phyloP scores from a whole-genome alignment of 2,329 filamentous ascomycete genomes.

The Xylaria sp. region DNA sequence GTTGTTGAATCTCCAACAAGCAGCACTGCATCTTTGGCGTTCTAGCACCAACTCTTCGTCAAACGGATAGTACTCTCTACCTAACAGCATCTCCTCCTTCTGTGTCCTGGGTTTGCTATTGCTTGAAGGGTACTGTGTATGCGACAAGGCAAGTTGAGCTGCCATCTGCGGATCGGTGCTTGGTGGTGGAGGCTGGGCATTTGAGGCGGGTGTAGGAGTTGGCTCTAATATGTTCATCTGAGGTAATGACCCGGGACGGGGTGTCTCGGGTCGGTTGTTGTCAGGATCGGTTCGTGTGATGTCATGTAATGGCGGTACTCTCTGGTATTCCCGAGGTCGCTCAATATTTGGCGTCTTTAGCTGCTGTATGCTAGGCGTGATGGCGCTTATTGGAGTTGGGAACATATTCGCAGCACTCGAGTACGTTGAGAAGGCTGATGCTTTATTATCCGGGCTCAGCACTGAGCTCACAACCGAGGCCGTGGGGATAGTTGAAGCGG shows the following conservation, averaged over 20 bases:
- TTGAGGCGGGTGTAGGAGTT: slow-evolving; percentile 61
- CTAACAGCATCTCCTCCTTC: slow-evolving; percentile 89
- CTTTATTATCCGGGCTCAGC: slow-evolving; percentile 65
- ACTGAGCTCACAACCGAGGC: slow-evolving; percentile 62
- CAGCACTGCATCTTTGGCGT: slow-evolving; percentile 83
- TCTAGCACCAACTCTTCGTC: slow-evolving; percentile 82
- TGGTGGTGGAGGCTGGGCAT: slow-evolving; percentile 48
- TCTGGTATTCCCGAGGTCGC: slow-evolving; percentile 67
- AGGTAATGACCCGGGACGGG: slow-evolving; percentile 64
- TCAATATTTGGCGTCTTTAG: slow-evolving; percentile 49
- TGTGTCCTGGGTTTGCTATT: slow-evolving; percentile 66
- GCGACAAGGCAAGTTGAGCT: slow-evolving; percentile 69
- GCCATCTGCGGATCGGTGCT: slow-evolving; percentile 63
- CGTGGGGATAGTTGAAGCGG: slow-evolving; percentile 69
- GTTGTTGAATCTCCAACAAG: slow-evolving; percentile 88
- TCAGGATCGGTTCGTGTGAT: slow-evolving; percentile 61
- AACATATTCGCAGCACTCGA: slow-evolving; percentile 65
- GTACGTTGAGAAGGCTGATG: slow-evolving; percentile 66
- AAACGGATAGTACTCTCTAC: slow-evolving; percentile 82
- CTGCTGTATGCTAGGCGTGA: slow-evolving; percentile 48
- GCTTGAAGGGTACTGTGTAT: slow-evolving; percentile 60
- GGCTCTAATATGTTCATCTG: slow-evolving; percentile 68
- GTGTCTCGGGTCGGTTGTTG: slow-evolving; percentile 56
- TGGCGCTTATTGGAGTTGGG: slow-evolving; percentile 72
- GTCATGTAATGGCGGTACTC: slow-evolving; percentile 71